phyloP scores from a whole-genome alignment of 2,329 filamentous ascomycete genomes.

The Hypoxylon sp. region DNA sequence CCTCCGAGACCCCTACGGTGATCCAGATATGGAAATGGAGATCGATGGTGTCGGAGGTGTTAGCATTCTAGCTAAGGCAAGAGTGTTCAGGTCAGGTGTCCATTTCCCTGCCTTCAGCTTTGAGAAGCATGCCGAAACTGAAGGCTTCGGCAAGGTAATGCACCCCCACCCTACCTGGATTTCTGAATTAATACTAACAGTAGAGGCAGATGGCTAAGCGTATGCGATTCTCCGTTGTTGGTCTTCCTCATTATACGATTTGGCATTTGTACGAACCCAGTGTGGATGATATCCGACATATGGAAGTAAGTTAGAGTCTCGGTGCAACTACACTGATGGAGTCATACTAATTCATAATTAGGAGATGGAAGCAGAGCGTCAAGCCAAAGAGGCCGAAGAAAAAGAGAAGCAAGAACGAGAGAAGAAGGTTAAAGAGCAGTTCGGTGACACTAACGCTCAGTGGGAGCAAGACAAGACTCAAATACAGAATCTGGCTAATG shows the following conservation, averaged over 20 bases:
- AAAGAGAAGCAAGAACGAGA: constrained; percentile 78
- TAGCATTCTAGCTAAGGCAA: constrained; percentile 95
- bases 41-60: constrained; percentile 98
- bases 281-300: constrained; percentile 95
- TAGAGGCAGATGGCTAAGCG: constrained; percentile 87
- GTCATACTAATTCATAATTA: constrained; percentile 55
- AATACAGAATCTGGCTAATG: constrained; percentile 77
- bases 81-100: constrained; percentile 93
- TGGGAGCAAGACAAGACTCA: constrained; percentile 93
- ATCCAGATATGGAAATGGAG: constrained; percentile 99
- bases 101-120: constrained; percentile 99
- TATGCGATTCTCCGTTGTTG: constrained; percentile 96
- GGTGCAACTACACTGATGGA: background rate
- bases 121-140: constrained; percentile 97
- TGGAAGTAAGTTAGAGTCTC: constrained; percentile 75
- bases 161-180: constrained; percentile 19
- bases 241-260: constrained; percentile 96
- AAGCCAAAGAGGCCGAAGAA: constrained; percentile 85
- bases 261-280: constrained; percentile 99
- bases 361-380: constrained; percentile 93
- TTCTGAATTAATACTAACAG: constrained; percentile 34
- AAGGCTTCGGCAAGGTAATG: constrained; percentile 95
- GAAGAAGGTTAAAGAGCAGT: constrained; percentile 85
- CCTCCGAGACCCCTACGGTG: constrained; percentile 94
- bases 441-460: constrained; percentile 81